Evolutionary conservation across 441 rosid species (phyloP).

Genomic region (Melastoma candidum): DNA sequence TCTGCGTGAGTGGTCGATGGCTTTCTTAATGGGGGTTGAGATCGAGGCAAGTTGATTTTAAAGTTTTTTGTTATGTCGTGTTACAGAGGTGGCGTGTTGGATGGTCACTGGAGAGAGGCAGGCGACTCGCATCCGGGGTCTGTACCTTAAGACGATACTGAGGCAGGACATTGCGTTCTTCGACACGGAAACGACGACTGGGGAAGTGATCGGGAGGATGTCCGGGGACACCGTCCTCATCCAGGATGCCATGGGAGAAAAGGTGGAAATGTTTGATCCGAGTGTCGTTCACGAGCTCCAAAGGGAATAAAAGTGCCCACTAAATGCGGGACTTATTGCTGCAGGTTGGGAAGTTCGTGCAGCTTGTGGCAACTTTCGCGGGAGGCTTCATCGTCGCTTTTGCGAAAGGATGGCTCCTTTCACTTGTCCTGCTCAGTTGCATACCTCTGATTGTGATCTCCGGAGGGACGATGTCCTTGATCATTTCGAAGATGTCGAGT

Average conservation of each 20-base stretch:
- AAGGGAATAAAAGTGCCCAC: too few species aligned
- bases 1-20: constrained; percentile 3
- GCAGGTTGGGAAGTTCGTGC: constrained; percentile 3
- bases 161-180: too few species aligned
- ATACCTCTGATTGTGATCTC: constrained; percentile 6
- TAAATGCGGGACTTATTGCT: too few species aligned
- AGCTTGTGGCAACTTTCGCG: neutral
- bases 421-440: constrained; percentile 7
- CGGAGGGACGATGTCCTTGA: constrained; percentile 4
- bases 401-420: constrained; percentile 4
- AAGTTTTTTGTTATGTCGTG: neutral
- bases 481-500: constrained; percentile 7
- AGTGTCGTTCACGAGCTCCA: neutral
- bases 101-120: constrained; percentile 6
- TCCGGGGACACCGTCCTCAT: constrained; percentile 7
- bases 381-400: constrained; percentile 4
- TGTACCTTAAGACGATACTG: too few species aligned
- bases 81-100: constrained; percentile 9
- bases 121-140: too few species aligned
- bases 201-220: too few species aligned
- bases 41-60: too few species aligned
- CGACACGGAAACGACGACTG: too few species aligned
- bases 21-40: neutral
- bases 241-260: constrained; percentile 6
- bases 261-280: neutral